A percentile compares a stretch with the other conserved stretches of the same genome.
These are phyloP conservation scores for Thelonectria olida DNA, from an alignment of 2,329 filamentous ascomycete species.

Conservation along the genomic window DNA sequence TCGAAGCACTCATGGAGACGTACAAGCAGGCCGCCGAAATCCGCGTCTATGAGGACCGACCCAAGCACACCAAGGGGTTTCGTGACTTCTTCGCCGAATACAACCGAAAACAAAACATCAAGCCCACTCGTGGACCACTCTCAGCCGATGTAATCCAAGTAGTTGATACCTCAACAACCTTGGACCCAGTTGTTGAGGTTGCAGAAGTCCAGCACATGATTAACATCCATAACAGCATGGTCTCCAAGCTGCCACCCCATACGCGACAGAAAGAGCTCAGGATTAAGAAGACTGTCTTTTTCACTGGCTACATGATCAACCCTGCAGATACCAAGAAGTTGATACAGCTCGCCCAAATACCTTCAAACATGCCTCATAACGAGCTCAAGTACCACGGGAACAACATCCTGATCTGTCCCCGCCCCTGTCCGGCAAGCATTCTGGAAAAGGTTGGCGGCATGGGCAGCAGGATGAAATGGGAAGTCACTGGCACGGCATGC, in stretches of 20 bases:
- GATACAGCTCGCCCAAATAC: constrained; percentile 73
- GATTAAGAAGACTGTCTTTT: constrained; percentile 89
- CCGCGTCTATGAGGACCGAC: constrained; percentile 75
- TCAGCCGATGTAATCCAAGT: constrained; percentile 87
- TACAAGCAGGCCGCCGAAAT: constrained; percentile 87
- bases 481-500: constrained; percentile 78
- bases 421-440: constrained; percentile 75
- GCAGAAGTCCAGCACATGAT: constrained; percentile 89
- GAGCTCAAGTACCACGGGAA: constrained; percentile 87
- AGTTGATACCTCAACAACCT: constrained; percentile 74
- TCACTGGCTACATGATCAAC: constrained; percentile 89
- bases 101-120: constrained; percentile 67
- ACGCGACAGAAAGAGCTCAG: constrained; percentile 60
- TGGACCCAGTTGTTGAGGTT: constrained; percentile 82
- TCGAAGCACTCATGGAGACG: constrained; percentile 84
- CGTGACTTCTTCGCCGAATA: constrained; percentile 83
- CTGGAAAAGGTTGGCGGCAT: constrained; percentile 88
- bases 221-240: constrained; percentile 79
- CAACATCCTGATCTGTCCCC: constrained; percentile 88
- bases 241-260: constrained; percentile 45
- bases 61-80: constrained; percentile 80
- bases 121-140: constrained; percentile 70
- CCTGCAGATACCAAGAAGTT: constrained; percentile 77
- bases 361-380: constrained; percentile 67
- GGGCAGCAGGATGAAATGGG: constrained; percentile 84